Percentiles rank a stretch among this genome's conserved stretches.
Evolutionary conservation across 192 early-diverging fungal genomes (phyloP).

Genomic region (Umbelopsis sp.): DNA sequence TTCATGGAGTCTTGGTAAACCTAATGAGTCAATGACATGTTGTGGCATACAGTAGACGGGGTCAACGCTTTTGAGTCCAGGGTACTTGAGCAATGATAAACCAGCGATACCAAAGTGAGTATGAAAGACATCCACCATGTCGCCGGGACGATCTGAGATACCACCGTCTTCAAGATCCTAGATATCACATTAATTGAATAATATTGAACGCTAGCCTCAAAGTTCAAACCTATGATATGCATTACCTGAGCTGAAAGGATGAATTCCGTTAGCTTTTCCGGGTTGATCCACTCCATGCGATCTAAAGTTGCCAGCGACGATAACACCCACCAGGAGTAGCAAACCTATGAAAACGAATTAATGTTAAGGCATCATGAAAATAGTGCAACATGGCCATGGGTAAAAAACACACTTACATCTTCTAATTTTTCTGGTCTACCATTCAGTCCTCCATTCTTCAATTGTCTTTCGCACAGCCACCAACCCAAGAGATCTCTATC

Average conservation of each 20-base stretch:
- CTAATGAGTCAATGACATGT: conserved; percentile 57
- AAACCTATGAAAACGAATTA: conserved; percentile 60
- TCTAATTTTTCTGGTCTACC: conserved; percentile 96
- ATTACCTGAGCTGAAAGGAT: conserved; percentile 78
- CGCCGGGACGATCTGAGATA: conserved; percentile 90
- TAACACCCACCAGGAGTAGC: conserved; percentile 99
- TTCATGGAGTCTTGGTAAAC: conserved; percentile 12
- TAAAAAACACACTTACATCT: conserved; percentile 63
- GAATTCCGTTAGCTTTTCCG: conserved; percentile 71
- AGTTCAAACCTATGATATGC: neutral
- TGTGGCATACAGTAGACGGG: conserved; percentile 91
- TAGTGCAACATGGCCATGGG: neutral
- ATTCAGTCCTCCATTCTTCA: conserved; percentile 91
- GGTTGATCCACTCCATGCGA: conserved; percentile 84
- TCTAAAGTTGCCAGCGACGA: conserved; percentile 84
- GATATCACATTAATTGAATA: neutral
- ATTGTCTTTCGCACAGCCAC: conserved; percentile 95
- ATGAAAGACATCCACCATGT: conserved; percentile 96
- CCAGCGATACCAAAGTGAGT: conserved; percentile 94
- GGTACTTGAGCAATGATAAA: conserved; percentile 83
- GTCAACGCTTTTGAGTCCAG: conserved; percentile 75
- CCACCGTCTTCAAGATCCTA: conserved; percentile 85
- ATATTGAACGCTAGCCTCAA: neutral
- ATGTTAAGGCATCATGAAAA: neutral
- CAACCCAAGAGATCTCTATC: conserved; percentile 83